Evolutionary conservation across 176 grass and related monocot species (phyloP).

Genomic region (Otatea glauca): DNA sequence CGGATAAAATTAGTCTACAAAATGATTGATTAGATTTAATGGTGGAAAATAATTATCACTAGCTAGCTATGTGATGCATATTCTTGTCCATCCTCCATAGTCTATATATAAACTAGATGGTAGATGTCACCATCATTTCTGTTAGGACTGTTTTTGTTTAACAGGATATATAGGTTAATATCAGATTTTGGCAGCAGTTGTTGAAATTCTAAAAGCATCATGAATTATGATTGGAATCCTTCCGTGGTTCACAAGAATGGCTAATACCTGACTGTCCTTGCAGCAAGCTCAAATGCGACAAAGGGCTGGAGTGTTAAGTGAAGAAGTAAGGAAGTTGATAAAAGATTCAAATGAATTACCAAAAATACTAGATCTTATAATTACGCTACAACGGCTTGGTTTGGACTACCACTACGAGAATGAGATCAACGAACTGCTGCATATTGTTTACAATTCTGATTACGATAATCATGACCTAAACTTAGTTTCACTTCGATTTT

Average conservation of each 20-base stretch:
- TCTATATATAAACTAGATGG: no score
- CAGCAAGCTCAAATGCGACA: conserved; percentile 20
- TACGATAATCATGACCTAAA: conserved; percentile 29
- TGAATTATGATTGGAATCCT: no score
- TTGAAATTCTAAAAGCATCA: not conserved
- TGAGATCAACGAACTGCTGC: conserved; percentile 25
- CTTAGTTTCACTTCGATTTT: conserved; percentile 35
- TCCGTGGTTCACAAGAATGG: no score
- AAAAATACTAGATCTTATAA: conserved; percentile 24
- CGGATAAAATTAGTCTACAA: no score
- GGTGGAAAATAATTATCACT: no score
- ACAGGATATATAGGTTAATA: no score
- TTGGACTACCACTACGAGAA: conserved; percentile 35
- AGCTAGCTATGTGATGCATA: no score
- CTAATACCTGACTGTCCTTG: not conserved
- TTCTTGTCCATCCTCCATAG: not conserved
- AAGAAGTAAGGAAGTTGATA: conserved; percentile 22
- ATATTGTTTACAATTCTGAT: not conserved
- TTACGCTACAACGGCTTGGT: conserved; percentile 29
- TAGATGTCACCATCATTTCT: no score
- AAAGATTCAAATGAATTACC: conserved; percentile 2
- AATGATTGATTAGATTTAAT: no score
- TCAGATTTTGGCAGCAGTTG: not conserved
- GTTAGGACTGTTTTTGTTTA: no score
- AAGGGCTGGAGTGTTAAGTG: conserved; percentile 14